Evolutionary conservation across 768 basidiomycete species (phyloP), one percentile per base, ranked within the genome.

Genomic region (Phlegmacium glaucopus): DNA sequence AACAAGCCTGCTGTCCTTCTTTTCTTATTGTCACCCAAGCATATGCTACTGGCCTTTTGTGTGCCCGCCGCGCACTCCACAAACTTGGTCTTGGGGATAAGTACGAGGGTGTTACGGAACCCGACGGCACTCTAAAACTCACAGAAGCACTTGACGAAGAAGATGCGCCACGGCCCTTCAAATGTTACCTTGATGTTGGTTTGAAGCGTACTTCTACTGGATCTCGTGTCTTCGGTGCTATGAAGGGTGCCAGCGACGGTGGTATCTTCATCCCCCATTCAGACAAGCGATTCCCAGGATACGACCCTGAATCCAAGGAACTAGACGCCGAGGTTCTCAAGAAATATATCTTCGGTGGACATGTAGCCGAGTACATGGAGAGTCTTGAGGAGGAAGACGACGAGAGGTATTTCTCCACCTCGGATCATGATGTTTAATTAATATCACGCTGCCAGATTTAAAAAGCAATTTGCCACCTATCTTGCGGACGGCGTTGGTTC

Each of bases 361-460:
- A 99, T 68, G 87, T 99, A 48, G 92, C 96, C 42, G 96, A 98
- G 73, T 99, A 98, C 79, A 99, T 99, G 96, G 91, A 98, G 75
- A 89, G 85, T 48, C 75, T 98, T 45, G 96, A 99, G 75, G 96
- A 99, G 79, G 96, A 99, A 76, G 96, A 99, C 65, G 96, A 98
- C 61, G 95, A 98, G 74, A 82, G 94, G 84, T 84, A 57, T 52
- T 36, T 11, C 7, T 43, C n/a, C 18, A 9, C 6, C 26, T 30
- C 48, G 37, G 17, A n/a, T 26, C 10, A 27, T 4, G 16, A 15
- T 40, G 43, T 4, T 39, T 45, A 29, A 43, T 9, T 34, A 10
- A 11, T 10, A 10, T 6, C 10, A 26, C 13, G 25, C 27, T 6
- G 25, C 29, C 45, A 92, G 90, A 60, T 95, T 95, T 80, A 96